A percentile compares a stretch with the other conserved stretches of the same genome.
Conservation (phyloP, 2,329 filamentous ascomycete species). For the Catunica adiposa region DNA sequence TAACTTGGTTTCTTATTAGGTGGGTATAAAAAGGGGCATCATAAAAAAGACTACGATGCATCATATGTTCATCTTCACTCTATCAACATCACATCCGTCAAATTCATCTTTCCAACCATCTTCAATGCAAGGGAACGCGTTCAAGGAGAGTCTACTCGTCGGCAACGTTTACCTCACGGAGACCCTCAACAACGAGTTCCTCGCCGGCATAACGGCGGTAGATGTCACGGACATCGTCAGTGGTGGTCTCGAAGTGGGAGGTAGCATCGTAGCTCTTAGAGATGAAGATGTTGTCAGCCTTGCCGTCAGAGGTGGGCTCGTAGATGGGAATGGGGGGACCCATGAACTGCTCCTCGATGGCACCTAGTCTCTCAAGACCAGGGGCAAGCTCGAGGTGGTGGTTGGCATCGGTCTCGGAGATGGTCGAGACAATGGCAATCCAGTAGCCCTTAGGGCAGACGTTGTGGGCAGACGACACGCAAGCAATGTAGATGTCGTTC, state of each 20-base stretch:
- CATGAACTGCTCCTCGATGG: conserved; percentile 96
- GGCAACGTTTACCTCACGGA: conserved; percentile 61
- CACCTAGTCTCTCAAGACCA: conserved; percentile 79
- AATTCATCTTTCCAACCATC: background rate
- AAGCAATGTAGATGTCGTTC: conserved; percentile 94
- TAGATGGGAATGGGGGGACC: conserved; percentile 82
- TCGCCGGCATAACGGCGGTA: conserved; percentile 71
- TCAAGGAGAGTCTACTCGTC: conserved; percentile 26
- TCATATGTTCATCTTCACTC: conserved; percentile 12
- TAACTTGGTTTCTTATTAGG: conserved; percentile 14
- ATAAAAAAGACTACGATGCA: background rate
- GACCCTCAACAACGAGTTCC: conserved; percentile 72
- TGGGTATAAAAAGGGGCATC: conserved; percentile 14
- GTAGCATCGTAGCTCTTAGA: conserved; percentile 98
- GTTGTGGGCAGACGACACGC: conserved; percentile 89
- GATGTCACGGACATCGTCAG: conserved; percentile 87
- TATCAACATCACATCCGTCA: background rate
- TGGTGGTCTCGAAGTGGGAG: conserved; percentile 86
- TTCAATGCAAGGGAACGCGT: no score
- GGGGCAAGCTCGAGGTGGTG: conserved; percentile 90
- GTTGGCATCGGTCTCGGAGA: conserved; percentile 80
- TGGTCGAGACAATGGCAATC: conserved; percentile 95
- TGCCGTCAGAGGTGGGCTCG: conserved; percentile 70
- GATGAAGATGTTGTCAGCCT: conserved; percentile 84
- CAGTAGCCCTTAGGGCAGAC: conserved; percentile 99